phyloP scores from a whole-genome alignment of 306 rosid species.

The Prunus armeniaca region DNA sequence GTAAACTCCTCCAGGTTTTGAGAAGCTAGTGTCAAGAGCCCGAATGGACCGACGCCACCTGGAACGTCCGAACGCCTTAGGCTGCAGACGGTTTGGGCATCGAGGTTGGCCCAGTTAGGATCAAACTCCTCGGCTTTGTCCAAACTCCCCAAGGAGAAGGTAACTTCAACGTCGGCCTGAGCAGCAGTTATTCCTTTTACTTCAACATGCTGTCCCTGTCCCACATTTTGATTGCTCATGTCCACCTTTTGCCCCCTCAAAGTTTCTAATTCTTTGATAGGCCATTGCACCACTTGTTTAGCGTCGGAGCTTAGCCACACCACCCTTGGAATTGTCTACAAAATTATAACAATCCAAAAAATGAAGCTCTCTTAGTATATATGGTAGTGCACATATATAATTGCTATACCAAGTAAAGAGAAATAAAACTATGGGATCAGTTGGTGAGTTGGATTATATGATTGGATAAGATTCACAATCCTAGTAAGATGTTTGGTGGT shows the following conservation, averaged over 20 bases:
- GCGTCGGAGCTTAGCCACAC: conserved; percentile 56
- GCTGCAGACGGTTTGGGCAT: conserved; percentile 49
- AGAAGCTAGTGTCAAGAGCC: conserved; percentile 74
- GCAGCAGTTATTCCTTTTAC: conserved; percentile 61
- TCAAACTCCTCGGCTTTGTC: conserved; percentile 66
- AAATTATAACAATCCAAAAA: neutral
- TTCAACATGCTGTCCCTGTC: conserved; percentile 50
- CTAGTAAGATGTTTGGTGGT: too few species aligned
- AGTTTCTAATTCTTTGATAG: conserved; percentile 53
- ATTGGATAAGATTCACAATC: too few species aligned
- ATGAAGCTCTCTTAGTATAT: too few species aligned
- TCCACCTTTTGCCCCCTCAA: conserved; percentile 43
- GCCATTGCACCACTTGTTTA: conserved; percentile 71
- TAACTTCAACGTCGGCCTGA: conserved; percentile 84
- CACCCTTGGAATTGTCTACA: conserved; percentile 60
- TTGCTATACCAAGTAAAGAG: too few species aligned
- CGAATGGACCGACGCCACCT: conserved; percentile 91
- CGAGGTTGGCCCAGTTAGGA: conserved; percentile 47
- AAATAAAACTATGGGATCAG: too few species aligned
- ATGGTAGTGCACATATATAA: too few species aligned
- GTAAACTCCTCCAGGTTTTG: conserved; percentile 63
- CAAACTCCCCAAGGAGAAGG: conserved; percentile 57
- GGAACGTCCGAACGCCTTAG: conserved; percentile 45
- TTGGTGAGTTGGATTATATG: too few species aligned
- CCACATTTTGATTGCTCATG: conserved; percentile 19